These are phyloP conservation scores for Fusarium begoniae DNA, from an alignment of 2,329 filamentous ascomycete genomes.

Conservation along the genomic window DNA sequence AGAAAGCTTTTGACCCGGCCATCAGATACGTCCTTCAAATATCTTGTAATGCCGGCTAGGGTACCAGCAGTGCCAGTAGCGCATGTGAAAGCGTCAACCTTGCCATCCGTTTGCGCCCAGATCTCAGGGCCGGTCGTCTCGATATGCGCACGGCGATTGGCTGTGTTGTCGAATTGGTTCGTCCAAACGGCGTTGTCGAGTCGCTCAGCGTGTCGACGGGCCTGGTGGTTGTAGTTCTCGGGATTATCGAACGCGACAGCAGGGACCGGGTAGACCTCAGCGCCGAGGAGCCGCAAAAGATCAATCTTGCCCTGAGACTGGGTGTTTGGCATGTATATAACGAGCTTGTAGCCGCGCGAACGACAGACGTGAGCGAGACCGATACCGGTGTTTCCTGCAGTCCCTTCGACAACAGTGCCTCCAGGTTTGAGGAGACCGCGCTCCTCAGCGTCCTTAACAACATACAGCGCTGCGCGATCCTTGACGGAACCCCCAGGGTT, in stretches of 20 bases:
- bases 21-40: slow-evolving; percentile 82
- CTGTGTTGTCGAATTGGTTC: slow-evolving; percentile 97
- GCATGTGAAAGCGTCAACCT: slow-evolving; percentile 93
- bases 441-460: slow-evolving; percentile 93
- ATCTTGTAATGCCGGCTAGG: slow-evolving; percentile 86
- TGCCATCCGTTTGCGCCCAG: slow-evolving; percentile 88
- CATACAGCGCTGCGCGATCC: slow-evolving; percentile 93
- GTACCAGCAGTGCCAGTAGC: slow-evolving; percentile 94
- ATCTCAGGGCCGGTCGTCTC: slow-evolving; percentile 98
- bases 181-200: slow-evolving; percentile 96
- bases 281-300: slow-evolving; percentile 86
- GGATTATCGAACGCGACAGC: slow-evolving; percentile 96
- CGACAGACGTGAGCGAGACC: slow-evolving; percentile 96
- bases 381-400: slow-evolving; percentile 97
- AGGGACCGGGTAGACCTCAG: slow-evolving; percentile 94
- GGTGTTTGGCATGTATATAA: slow-evolving; percentile 99
- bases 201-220: slow-evolving; percentile 84
- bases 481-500: slow-evolving; percentile 97
- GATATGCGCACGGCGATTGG: slow-evolving; percentile 92
- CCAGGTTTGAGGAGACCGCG: slow-evolving; percentile 82
- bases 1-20: slow-evolving; percentile 87
- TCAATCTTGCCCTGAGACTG: slow-evolving; percentile 99
- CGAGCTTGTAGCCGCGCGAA: slow-evolving; percentile 88
- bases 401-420: slow-evolving; percentile 96
- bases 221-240: slow-evolving; percentile 98